Base-by-base conservation (phyloP, 2,329 filamentous ascomycete species). In the Microsporum canis region DNA sequence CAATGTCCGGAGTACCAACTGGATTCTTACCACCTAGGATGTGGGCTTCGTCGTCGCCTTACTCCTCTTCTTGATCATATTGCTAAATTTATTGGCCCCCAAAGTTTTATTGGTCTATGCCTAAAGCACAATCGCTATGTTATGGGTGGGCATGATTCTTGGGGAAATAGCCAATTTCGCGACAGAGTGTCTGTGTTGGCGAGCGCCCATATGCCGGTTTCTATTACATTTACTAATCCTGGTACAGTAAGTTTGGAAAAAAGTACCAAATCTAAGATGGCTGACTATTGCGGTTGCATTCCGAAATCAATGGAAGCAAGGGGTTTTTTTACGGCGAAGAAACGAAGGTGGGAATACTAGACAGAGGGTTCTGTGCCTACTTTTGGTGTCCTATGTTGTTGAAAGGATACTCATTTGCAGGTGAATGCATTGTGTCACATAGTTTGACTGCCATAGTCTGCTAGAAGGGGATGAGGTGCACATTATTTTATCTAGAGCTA, bases 1-100 rank as follows among this genome's bases (percentile, higher is more conserved):
- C 69, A 74, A 62, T 74, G 70, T 57, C 75, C 76, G 1, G 72
- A 74, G 38, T 77, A 77, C 63, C 73, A 77, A 61, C 71, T 78
- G 39, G 76, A 77, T 62, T 61, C 65, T 1, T 72, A 73, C 59
- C 76, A 78, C 58, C 66, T 67, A 2, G 73, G 74, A 38, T 78
- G 76, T 61, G 76, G 76, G 2, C 69, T 77, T 12, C 67, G 74
- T 23, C 75, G 74, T 31, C 71, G 74, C 5, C 66, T 78, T 6
- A 66, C 76, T 6, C 72, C 73, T 2, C 65, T 73, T 1, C 65
- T 78, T 3, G 73, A 75, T 41, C 71, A 69, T 27, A 70, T 76
- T 39, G 71, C 75, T 59, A 68, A 69, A 23, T 75, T 73, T 60
- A 65, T 68, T 29, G 70, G 73, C 57, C 63, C 12, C 5, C 10